Evolutionary conservation across 345 rosid genomes (phyloP), one percentile per base, ranked within the genome.

Genomic region (Eucalyptus tenuipes): DNA sequence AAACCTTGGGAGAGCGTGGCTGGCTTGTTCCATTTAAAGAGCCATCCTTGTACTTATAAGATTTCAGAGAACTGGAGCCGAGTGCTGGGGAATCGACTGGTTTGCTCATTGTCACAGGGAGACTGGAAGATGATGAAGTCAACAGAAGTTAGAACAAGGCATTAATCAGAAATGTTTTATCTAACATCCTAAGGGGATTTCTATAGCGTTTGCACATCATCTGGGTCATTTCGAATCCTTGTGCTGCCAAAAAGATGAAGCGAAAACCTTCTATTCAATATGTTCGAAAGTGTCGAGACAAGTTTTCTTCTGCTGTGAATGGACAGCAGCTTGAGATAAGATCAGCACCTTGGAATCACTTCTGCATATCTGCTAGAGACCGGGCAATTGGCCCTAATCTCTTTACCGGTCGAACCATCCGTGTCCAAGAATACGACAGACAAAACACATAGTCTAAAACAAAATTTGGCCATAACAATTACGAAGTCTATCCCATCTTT

Each of bases 71-170:
- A 47, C 89, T 52, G 31, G 97, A 93, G 80, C 93, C 95, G 84
- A 94, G 95, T 49, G 96, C 89, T 13, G 97, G 96, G 81, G 93
- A 91, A 31, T 94, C 96, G 87, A 88, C 90, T 89, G 92, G 93
- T 86, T 92, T 93, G 85, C 88, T 90, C 87, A 94, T 61, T 90
- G 92, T 93, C 85, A 93, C 91, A 16, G 98, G 95, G 86, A 95
- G 96, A 92, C 99, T 96, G 95, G 79, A 85, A 90, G 87, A 86
- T 87, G 55, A 86, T 87, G 55, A 84, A 85, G 85, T 85, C 84
- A 91, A 64, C 53, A 22, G 59, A 49, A 20, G 84, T 85, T 31
- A 85, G 49, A 49, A n/a, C 33, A 47, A 85, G 42, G 57, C 53
- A 48, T 31, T 49, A 29, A 49, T 31, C 24, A 27, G 66, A 86